These are phyloP conservation scores for Colletotrichum somersetense DNA, from an alignment of 2,329 filamentous ascomycete genomes.

Conservation along the genomic window DNA sequence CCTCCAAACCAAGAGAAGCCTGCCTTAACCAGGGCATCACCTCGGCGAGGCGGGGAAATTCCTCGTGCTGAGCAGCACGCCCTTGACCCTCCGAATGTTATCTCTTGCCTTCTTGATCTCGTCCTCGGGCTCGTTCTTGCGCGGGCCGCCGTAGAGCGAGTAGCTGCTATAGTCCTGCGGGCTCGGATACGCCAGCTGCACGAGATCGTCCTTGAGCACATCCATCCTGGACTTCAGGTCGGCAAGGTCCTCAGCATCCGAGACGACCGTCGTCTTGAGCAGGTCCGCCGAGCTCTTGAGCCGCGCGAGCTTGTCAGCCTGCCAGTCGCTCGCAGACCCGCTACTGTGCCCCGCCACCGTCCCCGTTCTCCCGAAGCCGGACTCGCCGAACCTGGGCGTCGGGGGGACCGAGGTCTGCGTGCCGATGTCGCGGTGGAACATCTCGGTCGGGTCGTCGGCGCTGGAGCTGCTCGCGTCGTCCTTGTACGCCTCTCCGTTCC, in stretches of 20 bases:
- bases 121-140: conserved; percentile 70
- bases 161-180: conserved; percentile 56
- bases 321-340: conserved; percentile 46
- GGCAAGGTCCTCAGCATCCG: conserved; percentile 62
- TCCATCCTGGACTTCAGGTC: conserved; percentile 66
- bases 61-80: conserved; percentile 79
- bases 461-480: conserved; percentile 51
- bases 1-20: background rate
- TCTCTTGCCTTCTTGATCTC: conserved; percentile 80
- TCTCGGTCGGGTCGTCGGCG: conserved; percentile 77
- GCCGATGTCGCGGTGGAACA: conserved; percentile 85
- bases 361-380: conserved; percentile 2
- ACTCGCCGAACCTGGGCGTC: conserved; percentile 26
- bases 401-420: conserved; percentile 74
- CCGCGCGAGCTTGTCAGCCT: conserved; percentile 57
- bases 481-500: conserved; percentile 36
- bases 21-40: conserved; percentile 20
- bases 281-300: conserved; percentile 59
- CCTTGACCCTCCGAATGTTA: conserved; percentile 84
- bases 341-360: conserved; percentile 14
- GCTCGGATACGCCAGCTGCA: conserved; percentile 66
- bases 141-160: conserved; percentile 59
- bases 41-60: conserved; percentile 72
- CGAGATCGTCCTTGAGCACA: conserved; percentile 74
- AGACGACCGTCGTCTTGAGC: conserved; percentile 58